Percentiles rank a stretch among this genome's conserved stretches.
phyloP scores from a whole-genome alignment of 495 filamentous ascomycete genomes.

The Antarctomyces pellizariae region DNA sequence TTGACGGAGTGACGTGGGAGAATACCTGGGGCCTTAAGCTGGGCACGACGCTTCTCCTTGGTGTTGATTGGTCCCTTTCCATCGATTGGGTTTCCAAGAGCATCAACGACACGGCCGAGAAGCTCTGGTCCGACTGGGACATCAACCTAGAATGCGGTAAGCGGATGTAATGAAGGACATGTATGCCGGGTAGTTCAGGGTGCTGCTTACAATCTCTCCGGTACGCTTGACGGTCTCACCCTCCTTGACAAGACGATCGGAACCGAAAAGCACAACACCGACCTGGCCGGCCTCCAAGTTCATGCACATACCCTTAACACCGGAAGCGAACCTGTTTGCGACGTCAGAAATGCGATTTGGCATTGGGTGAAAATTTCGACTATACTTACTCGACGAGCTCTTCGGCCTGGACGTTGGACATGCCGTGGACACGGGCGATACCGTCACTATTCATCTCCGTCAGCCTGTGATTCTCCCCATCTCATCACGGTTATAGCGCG shows the following conservation, averaged over 20 bases:
- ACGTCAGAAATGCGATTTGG: constrained; percentile 1
- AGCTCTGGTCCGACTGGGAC: constrained; percentile 83
- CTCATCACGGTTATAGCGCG: not conserved
- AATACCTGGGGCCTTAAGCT: constrained; percentile 97
- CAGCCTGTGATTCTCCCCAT: constrained; percentile 7
- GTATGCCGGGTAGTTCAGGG: constrained; percentile 1
- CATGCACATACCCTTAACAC: constrained; percentile 99
- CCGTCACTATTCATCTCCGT: constrained; percentile 50
- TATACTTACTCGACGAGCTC: constrained; percentile 94
- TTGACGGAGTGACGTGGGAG: constrained; percentile 90
- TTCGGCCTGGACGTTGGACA: constrained; percentile 99
- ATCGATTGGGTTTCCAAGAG: constrained; percentile 95
- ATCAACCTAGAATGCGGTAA: constrained; percentile 46
- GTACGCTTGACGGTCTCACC: constrained; percentile 99
- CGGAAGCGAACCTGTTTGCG: constrained; percentile 70
- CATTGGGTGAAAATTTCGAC: constrained; percentile 8
- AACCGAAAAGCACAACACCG: constrained; percentile 99
- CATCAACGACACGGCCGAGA: constrained; percentile 95
- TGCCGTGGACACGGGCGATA: constrained; percentile 99
- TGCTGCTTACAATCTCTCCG: constrained; percentile 74
- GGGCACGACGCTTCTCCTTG: constrained; percentile 81
- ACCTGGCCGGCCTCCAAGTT: constrained; percentile 99
- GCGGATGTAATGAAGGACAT: constrained; percentile 2
- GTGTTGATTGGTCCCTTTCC: constrained; percentile 93
- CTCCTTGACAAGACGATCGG: constrained; percentile 98